These are phyloP conservation scores for Pilobolus umbonatus DNA, from an alignment of 192 early-diverging fungal genomes.

Conservation along the genomic window DNA sequence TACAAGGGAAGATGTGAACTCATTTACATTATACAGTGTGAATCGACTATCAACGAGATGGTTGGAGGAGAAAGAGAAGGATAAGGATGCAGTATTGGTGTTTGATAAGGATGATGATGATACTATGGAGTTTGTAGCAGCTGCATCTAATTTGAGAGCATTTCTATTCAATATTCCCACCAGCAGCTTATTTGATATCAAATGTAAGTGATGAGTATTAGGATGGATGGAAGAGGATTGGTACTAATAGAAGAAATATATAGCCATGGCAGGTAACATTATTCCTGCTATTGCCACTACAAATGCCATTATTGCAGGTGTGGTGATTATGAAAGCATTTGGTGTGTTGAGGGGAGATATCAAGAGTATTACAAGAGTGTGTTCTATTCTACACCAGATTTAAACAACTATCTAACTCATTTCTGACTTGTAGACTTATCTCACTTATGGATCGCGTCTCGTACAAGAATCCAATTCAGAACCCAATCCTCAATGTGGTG, in stretches of 20 bases:
- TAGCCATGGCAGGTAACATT: constrained; percentile 98
- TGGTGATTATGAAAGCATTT: constrained; percentile 87
- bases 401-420: background rate
- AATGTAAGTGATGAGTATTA: constrained; percentile 49
- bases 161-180: constrained; percentile 74
- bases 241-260: constrained; percentile 29
- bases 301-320: constrained; percentile 92
- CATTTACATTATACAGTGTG: constrained; percentile 35
- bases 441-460: constrained; percentile 58
- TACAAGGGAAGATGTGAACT: background rate
- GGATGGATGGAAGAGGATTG: background rate
- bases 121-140: constrained; percentile 91
- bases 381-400: background rate
- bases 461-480: constrained; percentile 55
- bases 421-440: constrained; percentile 43
- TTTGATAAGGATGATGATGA: constrained; percentile 98
- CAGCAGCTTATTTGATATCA: constrained; percentile 81
- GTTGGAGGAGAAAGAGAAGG: constrained; percentile 32
- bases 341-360: constrained; percentile 58
- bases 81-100: constrained; percentile 48
- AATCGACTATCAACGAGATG: constrained; percentile 47
- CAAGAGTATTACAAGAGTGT: constrained; percentile 52
- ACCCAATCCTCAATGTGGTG: constrained; percentile 74
- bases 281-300: constrained; percentile 98
- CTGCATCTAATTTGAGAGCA: constrained; percentile 84